Evolutionary conservation across 2,329 filamentous ascomycete genomes (phyloP).

Genomic region (Hypocrella siamensis): DNA sequence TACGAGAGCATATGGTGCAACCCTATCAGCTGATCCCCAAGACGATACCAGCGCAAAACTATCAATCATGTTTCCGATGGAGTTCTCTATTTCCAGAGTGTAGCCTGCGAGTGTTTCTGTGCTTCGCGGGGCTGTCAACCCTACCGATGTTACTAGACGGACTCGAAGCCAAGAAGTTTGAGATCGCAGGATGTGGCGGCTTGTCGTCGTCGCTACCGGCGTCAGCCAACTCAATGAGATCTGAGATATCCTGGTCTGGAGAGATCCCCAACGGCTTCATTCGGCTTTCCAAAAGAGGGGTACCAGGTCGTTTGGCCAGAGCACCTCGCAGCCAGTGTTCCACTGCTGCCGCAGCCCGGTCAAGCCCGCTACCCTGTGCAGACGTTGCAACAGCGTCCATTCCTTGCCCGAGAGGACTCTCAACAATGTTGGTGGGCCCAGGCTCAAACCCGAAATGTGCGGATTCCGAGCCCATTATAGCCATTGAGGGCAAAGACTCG

Average conservation of each 20-base stretch:
- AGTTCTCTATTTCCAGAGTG: too few relatives aligned
- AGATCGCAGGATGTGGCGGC: constrained; percentile 2
- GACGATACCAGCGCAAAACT: too few relatives aligned
- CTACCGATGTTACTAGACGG: too few relatives aligned
- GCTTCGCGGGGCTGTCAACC: constrained; percentile 18
- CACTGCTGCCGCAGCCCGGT: constrained; percentile 73
- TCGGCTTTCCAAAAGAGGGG: constrained; percentile 28
- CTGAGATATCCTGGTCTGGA: constrained; percentile 25
- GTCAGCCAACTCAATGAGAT: constrained; percentile 60
- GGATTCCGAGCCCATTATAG: constrained; percentile 44
- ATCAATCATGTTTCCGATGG: too few relatives aligned
- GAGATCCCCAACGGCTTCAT: constrained; percentile 14
- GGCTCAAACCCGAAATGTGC: constrained; percentile 39
- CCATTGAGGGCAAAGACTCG: constrained; percentile 51
- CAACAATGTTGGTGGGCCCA: constrained; percentile 27
- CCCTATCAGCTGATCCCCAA: too few relatives aligned
- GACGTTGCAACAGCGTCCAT: constrained; percentile 23
- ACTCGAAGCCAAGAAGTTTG: too few relatives aligned
- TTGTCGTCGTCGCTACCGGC: constrained; percentile 39
- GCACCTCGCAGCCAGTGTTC: constrained; percentile 85
- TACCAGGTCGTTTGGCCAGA: constrained; percentile 44
- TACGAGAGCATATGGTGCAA: too few relatives aligned
- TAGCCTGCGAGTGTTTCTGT: constrained; percentile 16
- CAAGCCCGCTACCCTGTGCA: constrained; percentile 43
- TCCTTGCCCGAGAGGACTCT: constrained; percentile 33